Conservation (phyloP, 805 yeast genomes). For the Barnettozyma siamensis region DNA sequence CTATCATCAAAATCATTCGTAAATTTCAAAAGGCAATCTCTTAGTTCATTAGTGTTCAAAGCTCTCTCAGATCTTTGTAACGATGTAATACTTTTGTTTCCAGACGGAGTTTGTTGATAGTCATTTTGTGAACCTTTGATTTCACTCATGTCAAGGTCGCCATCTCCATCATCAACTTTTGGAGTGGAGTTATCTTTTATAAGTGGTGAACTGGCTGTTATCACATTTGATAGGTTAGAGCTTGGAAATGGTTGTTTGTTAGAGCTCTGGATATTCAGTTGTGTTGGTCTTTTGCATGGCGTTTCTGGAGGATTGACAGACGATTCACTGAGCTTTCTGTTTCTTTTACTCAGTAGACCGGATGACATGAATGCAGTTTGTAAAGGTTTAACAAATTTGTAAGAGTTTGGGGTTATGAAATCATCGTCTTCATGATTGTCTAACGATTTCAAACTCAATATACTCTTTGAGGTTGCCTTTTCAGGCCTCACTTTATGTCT, state of each 20-base stretch:
- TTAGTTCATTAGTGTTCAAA: constrained; percentile 34
- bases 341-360: constrained; percentile 63
- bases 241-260: constrained; percentile 17
- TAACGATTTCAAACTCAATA: constrained; percentile 8
- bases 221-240: constrained; percentile 26
- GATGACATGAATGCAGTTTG: constrained; percentile 78
- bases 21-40: constrained; percentile 35
- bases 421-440: constrained; percentile 13
- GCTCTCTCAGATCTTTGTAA: constrained; percentile 24
- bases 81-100: constrained; percentile 8
- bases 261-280: constrained; percentile 11
- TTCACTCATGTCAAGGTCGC: not conserved
- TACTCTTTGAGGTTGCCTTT: constrained; percentile 8
- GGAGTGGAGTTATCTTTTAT: constrained; percentile 25
- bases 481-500: constrained; percentile 23
- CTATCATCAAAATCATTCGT: constrained; percentile 38
- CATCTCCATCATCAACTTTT: constrained; percentile 11
- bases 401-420: constrained; percentile 49
- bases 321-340: constrained; percentile 32
- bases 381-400: constrained; percentile 71
- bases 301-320: constrained; percentile 51
- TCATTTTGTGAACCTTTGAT: not conserved
- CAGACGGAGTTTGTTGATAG: constrained; percentile 19
- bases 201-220: constrained; percentile 26
- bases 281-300: constrained; percentile 48